These are phyloP conservation scores for Pythium rhizo-oryzae DNA, from an alignment of 352 stramenopile genomes.

Conservation along the genomic window DNA sequence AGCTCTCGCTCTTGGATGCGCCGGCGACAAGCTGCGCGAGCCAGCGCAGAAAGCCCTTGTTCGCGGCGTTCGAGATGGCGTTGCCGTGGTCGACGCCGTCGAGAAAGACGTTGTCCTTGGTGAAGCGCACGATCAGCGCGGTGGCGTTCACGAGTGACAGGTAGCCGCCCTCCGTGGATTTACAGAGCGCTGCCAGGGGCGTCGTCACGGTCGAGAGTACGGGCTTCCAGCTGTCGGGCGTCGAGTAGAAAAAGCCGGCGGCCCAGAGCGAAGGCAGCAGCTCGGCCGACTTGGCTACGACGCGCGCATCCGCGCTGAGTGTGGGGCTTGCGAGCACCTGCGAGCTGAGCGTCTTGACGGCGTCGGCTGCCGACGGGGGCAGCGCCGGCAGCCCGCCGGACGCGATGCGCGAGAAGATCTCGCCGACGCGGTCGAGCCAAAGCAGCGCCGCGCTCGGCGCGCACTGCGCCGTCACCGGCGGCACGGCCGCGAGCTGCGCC, in stretches of 20 bases:
- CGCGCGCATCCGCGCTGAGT: conserved; percentile 29
- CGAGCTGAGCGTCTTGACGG: conserved; percentile 39
- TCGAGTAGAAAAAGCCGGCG: conserved; percentile 56
- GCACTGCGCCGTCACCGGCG: conserved; percentile 33
- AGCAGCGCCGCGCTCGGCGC: conserved; percentile 17
- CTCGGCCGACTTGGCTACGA: conserved; percentile 40
- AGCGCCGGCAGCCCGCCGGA: conserved; percentile 41
- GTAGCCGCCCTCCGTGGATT: conserved; percentile 32
- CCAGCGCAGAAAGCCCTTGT: conserved; percentile 39
- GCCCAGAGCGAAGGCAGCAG: conserved; percentile 53
- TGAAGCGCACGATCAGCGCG: conserved; percentile 62
- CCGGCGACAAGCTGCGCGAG: conserved; percentile 44
- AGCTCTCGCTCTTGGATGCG: conserved; percentile 31
- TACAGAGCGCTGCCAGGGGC: conserved; percentile 33
- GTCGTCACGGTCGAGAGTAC: conserved; percentile 38
- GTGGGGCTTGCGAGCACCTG: conserved; percentile 29
- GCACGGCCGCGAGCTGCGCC: conserved; percentile 37
- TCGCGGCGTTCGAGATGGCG: conserved; percentile 22
- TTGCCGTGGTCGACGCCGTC: conserved; percentile 42
- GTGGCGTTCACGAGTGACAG: conserved; percentile 51
- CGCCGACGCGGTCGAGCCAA: conserved; percentile 44
- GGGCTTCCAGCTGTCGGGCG: conserved; percentile 38
- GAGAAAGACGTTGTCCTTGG: conserved; percentile 65
- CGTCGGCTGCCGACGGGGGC: conserved; percentile 35
- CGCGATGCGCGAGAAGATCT: conserved; percentile 49